Evolutionary conservation across 2,329 filamentous ascomycete genomes (phyloP).

Genomic region (Talaromyces sp.): DNA sequence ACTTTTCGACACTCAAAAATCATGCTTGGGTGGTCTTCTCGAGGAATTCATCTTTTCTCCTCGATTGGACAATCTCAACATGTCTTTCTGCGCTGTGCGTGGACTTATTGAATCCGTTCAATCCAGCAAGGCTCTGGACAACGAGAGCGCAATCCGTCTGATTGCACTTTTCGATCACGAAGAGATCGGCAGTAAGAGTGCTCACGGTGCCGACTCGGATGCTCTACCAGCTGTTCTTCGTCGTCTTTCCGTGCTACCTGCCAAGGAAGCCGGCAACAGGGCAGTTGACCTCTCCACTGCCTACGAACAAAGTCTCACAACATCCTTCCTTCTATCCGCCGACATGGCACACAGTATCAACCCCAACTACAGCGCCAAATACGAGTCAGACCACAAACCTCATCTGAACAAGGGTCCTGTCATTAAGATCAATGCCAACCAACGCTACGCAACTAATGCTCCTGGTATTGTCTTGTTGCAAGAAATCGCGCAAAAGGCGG

Average conservation of each 20-base stretch:
- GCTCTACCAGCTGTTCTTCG: slow-evolving; percentile 81
- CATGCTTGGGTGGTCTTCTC: slow-evolving; percentile 81
- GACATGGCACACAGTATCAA: slow-evolving; percentile 98
- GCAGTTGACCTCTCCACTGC: slow-evolving; percentile 68
- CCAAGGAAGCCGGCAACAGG: slow-evolving; percentile 53
- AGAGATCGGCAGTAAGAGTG: slow-evolving; percentile 88
- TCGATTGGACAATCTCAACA: slow-evolving; percentile 92
- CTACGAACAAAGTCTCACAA: slow-evolving; percentile 86
- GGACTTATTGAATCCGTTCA: slow-evolving; percentile 77
- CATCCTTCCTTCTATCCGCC: slow-evolving; percentile 89
- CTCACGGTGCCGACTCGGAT: slow-evolving; percentile 91
- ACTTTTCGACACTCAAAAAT: slow-evolving; percentile 93
- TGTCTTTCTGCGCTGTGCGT: slow-evolving; percentile 88
- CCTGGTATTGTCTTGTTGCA: slow-evolving; percentile 91
- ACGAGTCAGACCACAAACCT: slow-evolving; percentile 84
- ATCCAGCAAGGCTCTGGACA: slow-evolving; percentile 61
- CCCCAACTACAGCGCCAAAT: slow-evolving; percentile 89
- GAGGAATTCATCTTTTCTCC: slow-evolving; percentile 95
- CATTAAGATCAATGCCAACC: slow-evolving; percentile 97
- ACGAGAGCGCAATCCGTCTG: slow-evolving; percentile 80
- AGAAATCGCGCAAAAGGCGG: slow-evolving; percentile 68
- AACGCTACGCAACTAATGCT: slow-evolving; percentile 92
- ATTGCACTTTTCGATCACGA: slow-evolving; percentile 96
- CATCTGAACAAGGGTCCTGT: slow-evolving; percentile 96
- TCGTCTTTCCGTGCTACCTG: slow-evolving; percentile 75